Base-by-base conservation (phyloP, 148 eudicot genomes). In the Diospyros kaki region DNA sequence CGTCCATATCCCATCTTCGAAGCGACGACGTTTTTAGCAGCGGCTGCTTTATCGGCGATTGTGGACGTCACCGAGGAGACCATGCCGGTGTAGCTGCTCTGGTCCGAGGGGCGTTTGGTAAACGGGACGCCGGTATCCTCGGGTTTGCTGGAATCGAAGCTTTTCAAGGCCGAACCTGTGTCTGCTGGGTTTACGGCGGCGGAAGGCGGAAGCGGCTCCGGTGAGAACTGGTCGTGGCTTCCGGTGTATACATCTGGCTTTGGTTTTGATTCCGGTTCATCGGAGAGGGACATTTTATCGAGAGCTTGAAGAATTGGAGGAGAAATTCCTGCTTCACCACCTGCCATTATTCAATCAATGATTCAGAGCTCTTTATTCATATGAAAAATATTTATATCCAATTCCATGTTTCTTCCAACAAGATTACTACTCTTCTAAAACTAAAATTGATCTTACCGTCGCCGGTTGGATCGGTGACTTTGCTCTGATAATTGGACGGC, bases 151-250 rank as follows among this genome's bases (percentile, higher is more conserved):
- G 78, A 17, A 54, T 81, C 76, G 4, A 72, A 39, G 38, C 72
- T 74, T 46, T 66, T 78, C 39, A 66, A 73, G 48, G 11, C 58
- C 12, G 68, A 51, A 55, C 61, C 69, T 44, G 78, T 15, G 42
- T 80, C 78, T 17, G 44, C 39, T 18, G 45, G 6, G 48, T 71
- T 67, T 1, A 58, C 6, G 8, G 67, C 40, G 4, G 75, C 40
- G n/a, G 64, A 40, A 38, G 58, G n/a, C 2, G 80, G 81, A 10
- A 76, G 38, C 42, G 82, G 74, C 72, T 86, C 86, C 0, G 87
- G 84, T 17, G 85, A 81, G 74, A 88, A 85, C 66, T 85, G 89
- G 64, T 88, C 85, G 42, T 88, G 91, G 76, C 84, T 86, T 74
- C 90, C 94, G 6, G 88, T 52, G 63, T 64, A 81, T 28, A 44